phyloP scores from a whole-genome alignment of 352 stramenopile genomes.

The Phytophthora pini region DNA sequence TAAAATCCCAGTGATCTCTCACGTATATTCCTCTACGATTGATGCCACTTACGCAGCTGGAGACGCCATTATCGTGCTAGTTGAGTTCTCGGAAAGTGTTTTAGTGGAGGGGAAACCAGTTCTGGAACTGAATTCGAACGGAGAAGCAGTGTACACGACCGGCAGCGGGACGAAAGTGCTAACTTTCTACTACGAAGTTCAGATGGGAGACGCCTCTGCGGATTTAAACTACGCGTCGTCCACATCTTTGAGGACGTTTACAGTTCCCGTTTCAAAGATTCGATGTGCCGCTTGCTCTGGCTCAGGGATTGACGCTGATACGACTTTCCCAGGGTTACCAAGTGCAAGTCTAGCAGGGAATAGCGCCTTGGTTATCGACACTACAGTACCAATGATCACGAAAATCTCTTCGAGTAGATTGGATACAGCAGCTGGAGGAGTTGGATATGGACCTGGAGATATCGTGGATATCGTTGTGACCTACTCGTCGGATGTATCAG shows the following conservation, averaged over 20 bases:
- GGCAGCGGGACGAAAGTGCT: constrained; percentile 55
- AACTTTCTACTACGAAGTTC: constrained; percentile 75
- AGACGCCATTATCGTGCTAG: constrained; percentile 62
- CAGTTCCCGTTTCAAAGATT: constrained; percentile 29
- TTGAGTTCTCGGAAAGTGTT: constrained; percentile 61
- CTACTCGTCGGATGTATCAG: constrained; percentile 65
- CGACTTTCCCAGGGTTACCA: constrained; percentile 41
- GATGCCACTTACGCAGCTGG: constrained; percentile 67
- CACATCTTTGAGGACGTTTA: constrained; percentile 45
- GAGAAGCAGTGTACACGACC: constrained; percentile 52
- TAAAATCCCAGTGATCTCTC: constrained; percentile 43
- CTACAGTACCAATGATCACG: constrained; percentile 41
- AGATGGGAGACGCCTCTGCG: constrained; percentile 40
- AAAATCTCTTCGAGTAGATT: constrained; percentile 53
- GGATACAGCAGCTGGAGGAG: constrained; percentile 33
- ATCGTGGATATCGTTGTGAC: constrained; percentile 70
- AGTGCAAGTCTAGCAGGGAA: constrained; percentile 43
- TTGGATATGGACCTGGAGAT: constrained; percentile 71
- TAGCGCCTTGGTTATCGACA: constrained; percentile 51
- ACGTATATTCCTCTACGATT: constrained; percentile 48
- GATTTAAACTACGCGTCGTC: constrained; percentile 66
- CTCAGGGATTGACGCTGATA: constrained; percentile 40
- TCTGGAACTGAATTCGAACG: constrained; percentile 76
- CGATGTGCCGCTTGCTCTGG: constrained; percentile 28
- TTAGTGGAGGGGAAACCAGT: constrained; percentile 54